Base-by-base conservation (phyloP, 805 yeast species). In the Jamesozyma jinghongensis region DNA sequence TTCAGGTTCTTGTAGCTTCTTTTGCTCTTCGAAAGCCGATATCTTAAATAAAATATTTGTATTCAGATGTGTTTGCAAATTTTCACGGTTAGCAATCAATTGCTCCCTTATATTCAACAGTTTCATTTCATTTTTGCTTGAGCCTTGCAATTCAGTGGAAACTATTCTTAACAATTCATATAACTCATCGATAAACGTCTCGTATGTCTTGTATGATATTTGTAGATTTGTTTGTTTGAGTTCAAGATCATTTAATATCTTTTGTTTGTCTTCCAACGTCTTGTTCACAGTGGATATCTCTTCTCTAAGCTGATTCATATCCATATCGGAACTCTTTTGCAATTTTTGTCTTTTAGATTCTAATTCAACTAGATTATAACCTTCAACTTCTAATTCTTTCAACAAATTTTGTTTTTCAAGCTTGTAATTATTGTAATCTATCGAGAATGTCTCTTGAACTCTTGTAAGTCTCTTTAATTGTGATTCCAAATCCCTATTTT, bases 341-440 rank as follows among this genome's bases (percentile, higher is more conserved):
- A 84, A 63, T 45, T 73, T 75, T 28, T 78, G 85, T 18, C 77
- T 59, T 38, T 77, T 80, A 37, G 74, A 73, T 40, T 70, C 73
- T 2, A 76, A 57, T 42, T 80, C 85, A 12, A 74, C 61, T 14
- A 77, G 63, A 33, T 77, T 59, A 41, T 74, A 77, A 42, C 74
- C 76, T 41, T 73, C 71, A 44, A 77, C 79, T 48, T 83, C 85
- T 7, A 81, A 58, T 41, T 75, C 73, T 36, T 73, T 73, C 14
- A 79, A 68, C 40, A 81, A 56, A 32, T 72, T 61, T n/a, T 67
- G 62, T 56, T 84, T 85, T 37, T 78, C 78, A 14, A 69, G 62
- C 59, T 77, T 81, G 60, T 84, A 84, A 34, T 69, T 71, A 19
- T 70, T 67, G 54, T 81, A 85, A 47, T 81, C 86, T 11, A 63